Evolutionary conservation across 1,284 basidiomycete species (phyloP).

Genomic region (Afroboletus lepidellus): DNA sequence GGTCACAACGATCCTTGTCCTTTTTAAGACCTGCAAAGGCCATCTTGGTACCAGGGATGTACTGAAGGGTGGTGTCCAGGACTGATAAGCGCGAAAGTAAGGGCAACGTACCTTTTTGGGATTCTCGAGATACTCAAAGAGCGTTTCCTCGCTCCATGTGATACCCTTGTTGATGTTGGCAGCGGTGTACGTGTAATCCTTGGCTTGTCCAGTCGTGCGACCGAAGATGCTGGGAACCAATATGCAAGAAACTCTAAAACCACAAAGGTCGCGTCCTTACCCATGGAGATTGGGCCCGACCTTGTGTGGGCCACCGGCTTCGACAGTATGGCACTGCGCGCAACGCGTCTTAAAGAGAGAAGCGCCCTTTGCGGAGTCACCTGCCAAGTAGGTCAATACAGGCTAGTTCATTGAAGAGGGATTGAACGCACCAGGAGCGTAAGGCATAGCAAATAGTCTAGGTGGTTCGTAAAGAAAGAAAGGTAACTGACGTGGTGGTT

Average conservation of each 20-base stretch:
- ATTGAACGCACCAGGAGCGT: conserved; percentile 25
- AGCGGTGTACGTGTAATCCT: conserved; percentile 89
- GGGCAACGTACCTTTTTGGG: conserved; percentile 79
- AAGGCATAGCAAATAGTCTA: conserved; percentile 26
- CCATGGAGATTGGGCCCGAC: conserved; percentile 95
- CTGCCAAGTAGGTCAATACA: conserved; percentile 39
- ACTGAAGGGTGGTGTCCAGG: conserved; percentile 43
- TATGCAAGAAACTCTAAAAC: neutral
- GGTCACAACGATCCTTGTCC: conserved; percentile 92
- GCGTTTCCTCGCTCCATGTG: conserved; percentile 81
- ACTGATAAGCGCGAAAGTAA: neutral
- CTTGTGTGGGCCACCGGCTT: conserved; percentile 80
- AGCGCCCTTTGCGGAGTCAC: conserved; percentile 88
- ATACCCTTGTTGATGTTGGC: conserved; percentile 97
- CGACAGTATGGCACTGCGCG: conserved; percentile 95
- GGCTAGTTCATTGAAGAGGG: neutral
- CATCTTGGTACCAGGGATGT: conserved; percentile 97
- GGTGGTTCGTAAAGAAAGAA: conserved; percentile 4
- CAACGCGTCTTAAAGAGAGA: conserved; percentile 95
- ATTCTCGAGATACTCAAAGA: conserved; percentile 94
- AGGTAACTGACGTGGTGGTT: neutral
- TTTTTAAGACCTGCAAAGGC: conserved; percentile 97
- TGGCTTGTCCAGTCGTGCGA: conserved; percentile 86
- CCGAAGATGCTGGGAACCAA: conserved; percentile 61
- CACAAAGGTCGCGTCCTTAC: conserved; percentile 41